Conservation (phyloP, 352 stramenopile genomes). For the Aphanomyces astaci region DNA sequence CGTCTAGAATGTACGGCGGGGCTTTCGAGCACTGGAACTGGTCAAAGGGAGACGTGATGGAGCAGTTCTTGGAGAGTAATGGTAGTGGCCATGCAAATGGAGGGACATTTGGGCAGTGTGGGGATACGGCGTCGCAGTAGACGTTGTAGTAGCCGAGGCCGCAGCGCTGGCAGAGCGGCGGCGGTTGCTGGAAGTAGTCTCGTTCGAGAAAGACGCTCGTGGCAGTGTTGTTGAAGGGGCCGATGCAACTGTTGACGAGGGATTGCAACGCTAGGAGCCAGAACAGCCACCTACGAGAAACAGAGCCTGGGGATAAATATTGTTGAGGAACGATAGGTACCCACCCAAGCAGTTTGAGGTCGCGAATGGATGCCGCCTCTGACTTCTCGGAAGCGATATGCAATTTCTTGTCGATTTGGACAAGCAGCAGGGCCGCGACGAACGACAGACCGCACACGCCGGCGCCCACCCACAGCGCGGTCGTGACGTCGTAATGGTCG, state of each 20-base stretch:
- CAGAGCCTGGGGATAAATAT: neutral
- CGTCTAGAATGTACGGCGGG: slow-evolving; percentile 13
- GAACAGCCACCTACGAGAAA: slow-evolving; percentile 2
- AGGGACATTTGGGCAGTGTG: neutral
- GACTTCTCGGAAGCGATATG: neutral
- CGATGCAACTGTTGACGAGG: neutral
- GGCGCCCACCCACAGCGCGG: slow-evolving; percentile 15
- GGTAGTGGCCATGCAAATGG: slow-evolving; percentile 13
- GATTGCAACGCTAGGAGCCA: slow-evolving; percentile 10
- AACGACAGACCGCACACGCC: slow-evolving; percentile 16
- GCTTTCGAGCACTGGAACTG: slow-evolving; percentile 10
- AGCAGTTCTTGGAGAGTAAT: slow-evolving; percentile 13
- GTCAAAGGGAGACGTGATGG: slow-evolving; percentile 1
- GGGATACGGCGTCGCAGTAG: slow-evolving; percentile 3
- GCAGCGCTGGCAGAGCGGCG: slow-evolving; percentile 10
- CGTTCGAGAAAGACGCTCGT: slow-evolving; percentile 16
- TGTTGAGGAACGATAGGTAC: neutral
- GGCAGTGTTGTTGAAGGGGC: slow-evolving; percentile 16
- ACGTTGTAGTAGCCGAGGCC: slow-evolving; percentile 1
- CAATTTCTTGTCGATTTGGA: neutral
- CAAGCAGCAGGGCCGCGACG: neutral
- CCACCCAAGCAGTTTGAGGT: slow-evolving; percentile 3
- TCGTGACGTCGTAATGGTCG: neutral
- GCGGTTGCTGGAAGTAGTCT: slow-evolving; percentile 13
- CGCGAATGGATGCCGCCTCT: neutral